A percentile compares a stretch with the other conserved stretches of the same genome.
Evolutionary conservation across 2,329 filamentous ascomycete genomes (phyloP).

Genomic region (Clonostachys rhizophaga): DNA sequence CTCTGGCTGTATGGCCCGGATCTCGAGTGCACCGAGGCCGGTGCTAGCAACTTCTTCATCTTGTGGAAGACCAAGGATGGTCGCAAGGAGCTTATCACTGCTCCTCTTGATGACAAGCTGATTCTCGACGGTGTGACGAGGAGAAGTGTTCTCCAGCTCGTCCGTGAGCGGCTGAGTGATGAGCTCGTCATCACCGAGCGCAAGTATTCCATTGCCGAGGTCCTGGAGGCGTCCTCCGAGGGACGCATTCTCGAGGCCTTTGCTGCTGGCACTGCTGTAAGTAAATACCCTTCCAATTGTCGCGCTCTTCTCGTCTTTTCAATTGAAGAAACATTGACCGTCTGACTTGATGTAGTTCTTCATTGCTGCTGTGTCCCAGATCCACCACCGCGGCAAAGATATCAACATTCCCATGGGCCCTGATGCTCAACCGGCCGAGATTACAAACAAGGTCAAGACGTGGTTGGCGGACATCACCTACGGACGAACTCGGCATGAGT

Average conservation of each 20-base stretch:
- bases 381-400: constrained; percentile 63
- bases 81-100: constrained; percentile 69
- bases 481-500: constrained; percentile 61
- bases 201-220: constrained; percentile 75
- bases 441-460: constrained; percentile 59
- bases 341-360: constrained; percentile 49
- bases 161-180: constrained; percentile 53
- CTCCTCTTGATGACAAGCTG: constrained; percentile 74
- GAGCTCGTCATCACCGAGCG: constrained; percentile 73
- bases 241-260: constrained; percentile 81
- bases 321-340: not conserved
- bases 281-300: constrained; percentile 20
- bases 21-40: constrained; percentile 81
- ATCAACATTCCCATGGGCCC: constrained; percentile 57
- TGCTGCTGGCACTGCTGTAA: constrained; percentile 78
- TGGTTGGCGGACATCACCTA: constrained; percentile 74
- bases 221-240: constrained; percentile 67
- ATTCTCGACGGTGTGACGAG: constrained; percentile 90
- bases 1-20: constrained; percentile 87
- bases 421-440: constrained; percentile 40
- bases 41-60: constrained; percentile 89
- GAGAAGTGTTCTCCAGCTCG: constrained; percentile 71
- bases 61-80: constrained; percentile 57
- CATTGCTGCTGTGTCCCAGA: constrained; percentile 61
- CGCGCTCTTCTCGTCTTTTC: not conserved